A percentile compares a stretch with the other conserved stretches of the same genome.
These are phyloP conservation scores for Raphanus sativus DNA, from an alignment of 345 rosid genomes.

Conservation along the genomic window DNA sequence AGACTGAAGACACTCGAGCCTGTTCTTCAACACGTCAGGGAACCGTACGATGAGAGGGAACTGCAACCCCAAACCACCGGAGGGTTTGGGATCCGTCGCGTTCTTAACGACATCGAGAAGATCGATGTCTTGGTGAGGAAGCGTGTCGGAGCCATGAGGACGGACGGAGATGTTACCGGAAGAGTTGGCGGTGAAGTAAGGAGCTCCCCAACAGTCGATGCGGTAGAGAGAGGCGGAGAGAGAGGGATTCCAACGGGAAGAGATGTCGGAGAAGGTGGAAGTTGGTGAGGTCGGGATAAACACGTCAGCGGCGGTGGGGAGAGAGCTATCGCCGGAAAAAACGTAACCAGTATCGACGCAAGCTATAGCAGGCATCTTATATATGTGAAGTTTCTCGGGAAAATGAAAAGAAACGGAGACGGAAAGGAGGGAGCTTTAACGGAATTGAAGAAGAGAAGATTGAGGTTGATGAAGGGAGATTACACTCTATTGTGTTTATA, in stretches of 20 bases:
- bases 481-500: neutral
- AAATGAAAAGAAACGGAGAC: too few species aligned
- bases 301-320: constrained; percentile 45
- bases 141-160: constrained; percentile 67
- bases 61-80: constrained; percentile 85
- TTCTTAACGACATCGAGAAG: constrained; percentile 80
- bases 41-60: constrained; percentile 77
- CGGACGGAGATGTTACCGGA: constrained; percentile 79
- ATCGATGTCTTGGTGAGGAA: constrained; percentile 86
- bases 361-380: constrained; percentile 84
- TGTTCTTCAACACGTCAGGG: constrained; percentile 86
- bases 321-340: neutral
- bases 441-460: neutral
- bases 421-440: too few species aligned
- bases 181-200: constrained; percentile 72
- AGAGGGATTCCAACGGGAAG: constrained; percentile 64
- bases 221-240: constrained; percentile 68
- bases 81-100: constrained; percentile 69
- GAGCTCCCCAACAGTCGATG: constrained; percentile 87
- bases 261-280: constrained; percentile 17
- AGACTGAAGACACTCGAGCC: constrained; percentile 79
- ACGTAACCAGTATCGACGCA: constrained; percentile 48
- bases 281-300: constrained; percentile 20
- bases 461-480: neutral
- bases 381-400: too few species aligned